Evolutionary conservation across 306 rosid species (phyloP).

Genomic region (Macrotyloma uniflorum): DNA sequence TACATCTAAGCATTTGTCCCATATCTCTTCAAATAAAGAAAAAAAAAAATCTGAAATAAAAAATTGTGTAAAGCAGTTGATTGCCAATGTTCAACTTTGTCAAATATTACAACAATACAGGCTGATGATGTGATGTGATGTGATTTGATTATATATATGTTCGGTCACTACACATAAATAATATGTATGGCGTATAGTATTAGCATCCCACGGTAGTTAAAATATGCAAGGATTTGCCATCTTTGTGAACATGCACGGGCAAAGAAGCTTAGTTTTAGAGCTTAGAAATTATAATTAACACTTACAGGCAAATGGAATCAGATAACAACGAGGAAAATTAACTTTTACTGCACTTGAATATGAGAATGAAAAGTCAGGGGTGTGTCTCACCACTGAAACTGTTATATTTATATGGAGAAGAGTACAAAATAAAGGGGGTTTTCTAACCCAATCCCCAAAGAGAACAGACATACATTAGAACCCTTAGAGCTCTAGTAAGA

Average conservation of each 20-base stretch:
- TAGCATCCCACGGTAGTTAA: background rate
- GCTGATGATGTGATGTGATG: background rate
- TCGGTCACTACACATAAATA: background rate
- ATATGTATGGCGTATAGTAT: background rate
- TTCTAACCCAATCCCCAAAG: no score
- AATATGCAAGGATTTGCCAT: background rate
- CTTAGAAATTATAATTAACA: background rate
- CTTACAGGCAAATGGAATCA: background rate
- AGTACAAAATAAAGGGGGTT: no score
- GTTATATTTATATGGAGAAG: no score
- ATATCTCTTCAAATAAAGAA: conserved; percentile 4
- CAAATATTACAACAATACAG: background rate
- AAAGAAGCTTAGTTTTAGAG: no score
- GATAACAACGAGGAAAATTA: no score
- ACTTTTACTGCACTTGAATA: no score
- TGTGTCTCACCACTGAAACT: no score
- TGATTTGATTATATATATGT: background rate
- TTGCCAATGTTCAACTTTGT: background rate
- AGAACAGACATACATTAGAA: no score
- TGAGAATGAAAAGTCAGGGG: no score
- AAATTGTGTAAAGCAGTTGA: background rate
- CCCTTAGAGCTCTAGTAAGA: no score
- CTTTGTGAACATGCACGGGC: no score
- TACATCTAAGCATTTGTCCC: background rate
- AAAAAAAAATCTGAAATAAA: background rate